A percentile compares a stretch with the other conserved stretches of the same genome.
Evolutionary conservation across 1,284 basidiomycete genomes (phyloP).

Genomic region (Pterulicium gracile): DNA sequence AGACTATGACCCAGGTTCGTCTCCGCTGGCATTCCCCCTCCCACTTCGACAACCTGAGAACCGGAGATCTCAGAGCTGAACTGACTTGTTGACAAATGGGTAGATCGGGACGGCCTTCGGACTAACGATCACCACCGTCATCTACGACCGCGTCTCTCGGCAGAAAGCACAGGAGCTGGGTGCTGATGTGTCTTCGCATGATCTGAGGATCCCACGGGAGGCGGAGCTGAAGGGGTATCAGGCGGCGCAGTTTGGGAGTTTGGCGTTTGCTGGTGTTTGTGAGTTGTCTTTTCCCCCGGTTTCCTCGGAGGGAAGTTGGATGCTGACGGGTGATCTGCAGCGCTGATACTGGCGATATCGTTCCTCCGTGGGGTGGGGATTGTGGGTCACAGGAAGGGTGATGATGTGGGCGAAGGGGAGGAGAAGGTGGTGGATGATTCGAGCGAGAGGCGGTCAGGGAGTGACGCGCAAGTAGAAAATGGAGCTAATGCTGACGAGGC

Average conservation of each 20-base stretch:
- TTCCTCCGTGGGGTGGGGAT: conserved; percentile 52
- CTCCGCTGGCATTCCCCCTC: background rate
- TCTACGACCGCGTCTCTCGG: conserved; percentile 44
- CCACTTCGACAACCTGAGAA: too few species aligned
- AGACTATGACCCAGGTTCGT: conserved; percentile 59
- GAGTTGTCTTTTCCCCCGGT: conserved; percentile 8
- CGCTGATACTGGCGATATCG: conserved; percentile 33
- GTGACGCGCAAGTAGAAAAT: too few species aligned
- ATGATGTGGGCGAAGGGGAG: background rate
- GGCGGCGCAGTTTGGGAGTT: conserved; percentile 53
- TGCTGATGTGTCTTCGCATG: conserved; percentile 18
- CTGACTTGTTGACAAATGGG: conserved; percentile 5
- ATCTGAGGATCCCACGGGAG: conserved; percentile 23
- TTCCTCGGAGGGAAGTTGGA: background rate
- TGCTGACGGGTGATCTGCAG: conserved; percentile 19
- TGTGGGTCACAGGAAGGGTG: conserved; percentile 30
- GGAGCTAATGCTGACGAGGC: too few species aligned
- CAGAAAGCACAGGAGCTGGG: conserved; percentile 20
- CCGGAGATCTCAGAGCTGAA: background rate
- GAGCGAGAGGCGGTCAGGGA: too few species aligned
- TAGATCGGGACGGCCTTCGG: conserved; percentile 69
- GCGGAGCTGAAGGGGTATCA: conserved; percentile 42
- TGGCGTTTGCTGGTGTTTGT: conserved; percentile 51
- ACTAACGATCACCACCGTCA: conserved; percentile 65
- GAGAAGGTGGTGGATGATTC: too few species aligned